These are phyloP conservation scores for Exophiala spinifera DNA, from an alignment of 2,329 filamentous ascomycete species.

Conservation along the genomic window DNA sequence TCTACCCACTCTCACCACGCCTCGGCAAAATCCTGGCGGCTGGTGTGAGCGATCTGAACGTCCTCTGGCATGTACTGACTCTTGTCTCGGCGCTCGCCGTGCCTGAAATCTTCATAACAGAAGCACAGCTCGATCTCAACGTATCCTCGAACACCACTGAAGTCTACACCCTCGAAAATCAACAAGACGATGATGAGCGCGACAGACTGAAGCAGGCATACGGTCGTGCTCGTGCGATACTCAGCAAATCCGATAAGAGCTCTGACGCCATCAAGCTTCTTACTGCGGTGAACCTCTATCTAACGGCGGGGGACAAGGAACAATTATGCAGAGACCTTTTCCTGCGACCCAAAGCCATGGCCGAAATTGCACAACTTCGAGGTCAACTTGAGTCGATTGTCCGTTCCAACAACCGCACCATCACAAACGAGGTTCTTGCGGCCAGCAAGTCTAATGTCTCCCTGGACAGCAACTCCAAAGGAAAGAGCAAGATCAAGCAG, in stretches of 20 bases:
- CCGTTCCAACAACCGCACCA: constrained; percentile 63
- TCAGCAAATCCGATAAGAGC: constrained; percentile 75
- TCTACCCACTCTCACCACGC: constrained; percentile 85
- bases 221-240: constrained; percentile 71
- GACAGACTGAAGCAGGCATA: constrained; percentile 63
- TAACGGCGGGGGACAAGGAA: constrained; percentile 62
- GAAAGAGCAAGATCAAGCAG: constrained; percentile 64
- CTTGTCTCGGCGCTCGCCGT: constrained; percentile 86
- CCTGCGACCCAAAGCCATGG: constrained; percentile 80
- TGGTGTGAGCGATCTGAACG: constrained; percentile 70
- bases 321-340: constrained; percentile 79
- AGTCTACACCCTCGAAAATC: constrained; percentile 61
- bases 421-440: constrained; percentile 65
- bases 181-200: constrained; percentile 67
- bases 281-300: constrained; percentile 80
- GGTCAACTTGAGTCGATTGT: constrained; percentile 80
- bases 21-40: constrained; percentile 91
- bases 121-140: constrained; percentile 69
- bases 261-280: constrained; percentile 89
- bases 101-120: constrained; percentile 80
- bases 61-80: constrained; percentile 80
- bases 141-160: constrained; percentile 42
- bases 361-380: constrained; percentile 79
- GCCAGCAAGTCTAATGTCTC: constrained; percentile 54
- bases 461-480: constrained; percentile 36